Conservation (phyloP, 768 basidiomycete genomes). For the Xerocomellus dryophilus region DNA sequence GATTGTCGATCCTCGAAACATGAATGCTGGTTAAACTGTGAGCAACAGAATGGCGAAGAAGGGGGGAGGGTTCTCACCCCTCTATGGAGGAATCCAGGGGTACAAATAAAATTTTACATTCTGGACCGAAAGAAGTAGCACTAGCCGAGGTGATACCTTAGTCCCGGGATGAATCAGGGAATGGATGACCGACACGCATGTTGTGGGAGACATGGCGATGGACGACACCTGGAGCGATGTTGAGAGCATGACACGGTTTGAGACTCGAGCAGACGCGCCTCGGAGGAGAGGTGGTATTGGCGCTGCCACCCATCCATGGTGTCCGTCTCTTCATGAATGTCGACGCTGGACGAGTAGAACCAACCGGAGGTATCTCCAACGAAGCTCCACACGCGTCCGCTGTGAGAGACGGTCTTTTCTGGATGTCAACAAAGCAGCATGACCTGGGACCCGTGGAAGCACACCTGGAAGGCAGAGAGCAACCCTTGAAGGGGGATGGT, state of each 20-base stretch:
- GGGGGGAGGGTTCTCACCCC: conserved; percentile 34
- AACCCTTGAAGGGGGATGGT: conserved; percentile 28
- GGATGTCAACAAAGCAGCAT: not conserved
- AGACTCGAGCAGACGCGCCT: conserved; percentile 8
- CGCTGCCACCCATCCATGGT: conserved; percentile 36
- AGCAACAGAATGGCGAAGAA: not conserved
- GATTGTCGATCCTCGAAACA: conserved; percentile 34
- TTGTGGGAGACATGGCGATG: conserved; percentile 44
- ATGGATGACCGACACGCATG: conserved; percentile 44
- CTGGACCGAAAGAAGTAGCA: conserved; percentile 55
- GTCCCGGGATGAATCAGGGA: not conserved
- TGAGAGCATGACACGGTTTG: not conserved
- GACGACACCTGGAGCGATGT: conserved; percentile 44
- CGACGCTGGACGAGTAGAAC: conserved; percentile 39
- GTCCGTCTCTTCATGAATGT: not conserved
- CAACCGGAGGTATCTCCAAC: conserved; percentile 55
- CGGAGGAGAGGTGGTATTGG: conserved; percentile 39
- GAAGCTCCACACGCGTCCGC: conserved; percentile 37
- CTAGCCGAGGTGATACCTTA: conserved; percentile 34
- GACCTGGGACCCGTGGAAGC: conserved; percentile 7
- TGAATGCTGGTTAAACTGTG: conserved; percentile 12
- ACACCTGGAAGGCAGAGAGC: conserved; percentile 49
- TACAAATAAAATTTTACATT: conserved; percentile 42
- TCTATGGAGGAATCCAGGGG: conserved; percentile 42
- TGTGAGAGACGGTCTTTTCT: conserved; percentile 33